Percentiles rank a stretch among this genome's conserved stretches.
Evolutionary conservation across 805 yeast species (phyloP).

Genomic region (Yamadazyma takamatsuzukensis): DNA sequence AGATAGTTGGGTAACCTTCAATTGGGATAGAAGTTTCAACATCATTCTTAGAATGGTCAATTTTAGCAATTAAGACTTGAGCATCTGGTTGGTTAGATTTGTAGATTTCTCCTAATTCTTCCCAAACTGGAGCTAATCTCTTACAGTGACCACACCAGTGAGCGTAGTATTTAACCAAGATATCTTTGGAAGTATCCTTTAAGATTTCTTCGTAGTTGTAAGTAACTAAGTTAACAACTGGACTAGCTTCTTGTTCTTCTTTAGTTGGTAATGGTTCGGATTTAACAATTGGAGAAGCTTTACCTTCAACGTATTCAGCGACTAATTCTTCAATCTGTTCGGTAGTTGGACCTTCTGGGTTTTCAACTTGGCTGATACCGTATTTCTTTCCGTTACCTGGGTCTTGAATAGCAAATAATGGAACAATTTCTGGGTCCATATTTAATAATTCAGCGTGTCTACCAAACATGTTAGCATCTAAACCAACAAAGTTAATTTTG

Average conservation of each 20-base stretch:
- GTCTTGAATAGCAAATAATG: slow-evolving; percentile 88
- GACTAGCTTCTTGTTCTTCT: slow-evolving; percentile 58
- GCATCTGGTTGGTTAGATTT: slow-evolving; percentile 43
- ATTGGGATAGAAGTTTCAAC: slow-evolving; percentile 65
- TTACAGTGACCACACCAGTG: slow-evolving; percentile 99
- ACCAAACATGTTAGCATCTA: slow-evolving; percentile 78
- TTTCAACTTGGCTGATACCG: slow-evolving; percentile 61
- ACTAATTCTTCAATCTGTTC: slow-evolving; percentile 60
- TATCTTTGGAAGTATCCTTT: slow-evolving; percentile 55
- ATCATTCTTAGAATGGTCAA: slow-evolving; percentile 90
- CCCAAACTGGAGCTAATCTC: slow-evolving; percentile 83
- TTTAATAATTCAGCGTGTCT: slow-evolving; percentile 83
- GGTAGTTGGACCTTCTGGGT: slow-evolving; percentile 40
- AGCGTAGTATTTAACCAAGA: slow-evolving; percentile 88
- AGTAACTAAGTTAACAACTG: slow-evolving; percentile 77
- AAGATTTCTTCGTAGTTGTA: slow-evolving; percentile 73
- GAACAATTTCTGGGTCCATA: slow-evolving; percentile 75
- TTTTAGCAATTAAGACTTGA: slow-evolving; percentile 68
- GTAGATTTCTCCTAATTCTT: slow-evolving; percentile 75
- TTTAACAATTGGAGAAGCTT: slow-evolving; percentile 69
- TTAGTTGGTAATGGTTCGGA: slow-evolving; percentile 81
- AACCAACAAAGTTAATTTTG: slow-evolving; percentile 78
- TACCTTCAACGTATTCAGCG: slow-evolving; percentile 58
- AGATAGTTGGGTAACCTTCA: slow-evolving; percentile 88
- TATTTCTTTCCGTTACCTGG: slow-evolving; percentile 64